Evolutionary conservation across 108 stramenopile species (phyloP).

Genomic region (Mediolabrus comicus): DNA sequence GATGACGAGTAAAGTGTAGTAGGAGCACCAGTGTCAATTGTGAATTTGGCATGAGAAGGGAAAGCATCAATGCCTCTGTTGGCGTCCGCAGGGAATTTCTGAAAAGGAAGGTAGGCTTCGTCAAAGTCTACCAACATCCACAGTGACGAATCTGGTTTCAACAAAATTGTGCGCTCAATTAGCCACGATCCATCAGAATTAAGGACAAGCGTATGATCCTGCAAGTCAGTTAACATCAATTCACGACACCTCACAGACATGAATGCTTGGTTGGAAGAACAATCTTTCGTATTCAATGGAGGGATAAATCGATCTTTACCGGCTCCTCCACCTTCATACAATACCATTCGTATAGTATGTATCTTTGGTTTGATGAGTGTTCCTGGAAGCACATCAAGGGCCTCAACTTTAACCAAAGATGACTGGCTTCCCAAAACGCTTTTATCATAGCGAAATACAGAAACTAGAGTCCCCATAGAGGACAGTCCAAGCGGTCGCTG

Average conservation of each 20-base stretch:
- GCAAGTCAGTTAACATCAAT: slow-evolving; percentile 22
- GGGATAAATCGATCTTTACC: slow-evolving; percentile 27
- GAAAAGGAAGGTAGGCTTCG: slow-evolving; percentile 69
- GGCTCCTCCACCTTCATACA: slow-evolving; percentile 41
- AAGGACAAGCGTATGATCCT: slow-evolving; percentile 15
- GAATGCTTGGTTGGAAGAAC: slow-evolving; percentile 2
- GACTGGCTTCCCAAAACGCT: background rate
- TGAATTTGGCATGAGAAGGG: slow-evolving; percentile 58
- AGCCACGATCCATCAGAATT: slow-evolving; percentile 36
- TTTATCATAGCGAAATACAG: slow-evolving; percentile 31
- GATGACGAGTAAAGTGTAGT: slow-evolving; percentile 61
- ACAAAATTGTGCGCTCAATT: slow-evolving; percentile 21
- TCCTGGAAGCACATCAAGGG: slow-evolving; percentile 42
- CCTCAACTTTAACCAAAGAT: slow-evolving; percentile 15
- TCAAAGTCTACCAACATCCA: slow-evolving; percentile 62
- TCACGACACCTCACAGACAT: slow-evolving; percentile 1
- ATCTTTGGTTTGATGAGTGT: slow-evolving; percentile 36
- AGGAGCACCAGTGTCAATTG: slow-evolving; percentile 1
- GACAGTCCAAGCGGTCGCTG: slow-evolving; percentile 34
- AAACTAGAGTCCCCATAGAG: slow-evolving; percentile 24
- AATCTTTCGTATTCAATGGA: slow-evolving; percentile 1
- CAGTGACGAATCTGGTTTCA: slow-evolving; percentile 47
- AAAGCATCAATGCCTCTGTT: slow-evolving; percentile 77
- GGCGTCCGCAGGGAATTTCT: slow-evolving; percentile 82
- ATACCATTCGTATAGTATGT: slow-evolving; percentile 30